These are phyloP conservation scores for Trichoderma endophyticum DNA, from an alignment of 2,329 filamentous ascomycete genomes.

Conservation along the genomic window DNA sequence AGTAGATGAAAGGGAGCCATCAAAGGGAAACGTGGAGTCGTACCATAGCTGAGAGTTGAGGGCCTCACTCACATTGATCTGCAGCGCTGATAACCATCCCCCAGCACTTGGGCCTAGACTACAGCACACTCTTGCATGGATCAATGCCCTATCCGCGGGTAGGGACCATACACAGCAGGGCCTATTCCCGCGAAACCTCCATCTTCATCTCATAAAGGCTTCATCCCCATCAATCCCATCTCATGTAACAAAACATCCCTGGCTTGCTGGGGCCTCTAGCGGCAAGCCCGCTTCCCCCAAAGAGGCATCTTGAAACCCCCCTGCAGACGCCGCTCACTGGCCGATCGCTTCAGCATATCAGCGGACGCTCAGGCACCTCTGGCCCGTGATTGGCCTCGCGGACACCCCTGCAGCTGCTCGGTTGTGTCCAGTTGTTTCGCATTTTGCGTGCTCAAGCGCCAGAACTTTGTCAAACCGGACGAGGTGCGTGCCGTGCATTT, in stretches of 20 bases:
- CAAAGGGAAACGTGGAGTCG: background rate
- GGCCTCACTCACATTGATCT: background rate
- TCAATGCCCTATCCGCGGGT: background rate
- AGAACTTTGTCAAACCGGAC: background rate
- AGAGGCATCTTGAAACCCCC: slow-evolving; percentile 10
- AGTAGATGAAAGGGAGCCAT: background rate
- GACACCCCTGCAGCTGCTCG: background rate
- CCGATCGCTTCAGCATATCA: slow-evolving; percentile 15
- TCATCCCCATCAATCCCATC: background rate
- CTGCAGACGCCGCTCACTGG: background rate
- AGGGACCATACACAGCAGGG: background rate
- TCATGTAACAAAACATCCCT: background rate
- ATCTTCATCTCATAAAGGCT: background rate
- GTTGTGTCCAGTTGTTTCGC: slow-evolving; percentile 2
- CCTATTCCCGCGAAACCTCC: background rate
- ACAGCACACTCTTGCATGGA: background rate
- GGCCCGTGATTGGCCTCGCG: slow-evolving; percentile 9
- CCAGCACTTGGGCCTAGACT: background rate
- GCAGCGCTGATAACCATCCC: background rate
- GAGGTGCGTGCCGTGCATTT: background rate
- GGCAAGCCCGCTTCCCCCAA: background rate
- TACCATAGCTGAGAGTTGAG: background rate
- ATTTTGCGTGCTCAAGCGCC: background rate
- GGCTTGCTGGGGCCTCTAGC: background rate
- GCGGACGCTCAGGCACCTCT: slow-evolving; percentile 14